phyloP scores from a whole-genome alignment of 2,329 filamentous ascomycete genomes.

The Fusarium temperatum region DNA sequence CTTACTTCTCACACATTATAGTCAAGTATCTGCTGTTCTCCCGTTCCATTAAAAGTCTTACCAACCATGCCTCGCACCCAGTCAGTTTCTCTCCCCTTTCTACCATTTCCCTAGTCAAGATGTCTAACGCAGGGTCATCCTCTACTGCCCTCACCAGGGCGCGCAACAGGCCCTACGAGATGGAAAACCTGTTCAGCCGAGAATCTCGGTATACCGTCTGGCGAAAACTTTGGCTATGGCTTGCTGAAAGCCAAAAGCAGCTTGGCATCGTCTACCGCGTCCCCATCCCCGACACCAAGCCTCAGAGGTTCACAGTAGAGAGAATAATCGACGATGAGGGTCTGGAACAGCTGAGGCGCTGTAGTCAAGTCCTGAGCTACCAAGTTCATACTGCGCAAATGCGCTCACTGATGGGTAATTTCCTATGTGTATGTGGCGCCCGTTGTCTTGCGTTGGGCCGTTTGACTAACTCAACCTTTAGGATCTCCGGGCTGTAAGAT shows the following conservation, averaged over 20 bases:
- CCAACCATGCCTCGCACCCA: not conserved
- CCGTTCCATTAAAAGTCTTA: not conserved
- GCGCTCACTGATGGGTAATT: not conserved
- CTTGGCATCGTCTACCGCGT: not conserved
- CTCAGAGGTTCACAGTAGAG: not conserved
- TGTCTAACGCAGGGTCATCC: rapidly evolving
- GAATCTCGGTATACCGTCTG: not conserved
- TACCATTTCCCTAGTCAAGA: not conserved
- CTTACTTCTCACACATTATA: too few relatives aligned
- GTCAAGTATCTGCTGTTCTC: not conserved
- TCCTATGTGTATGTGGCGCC: not conserved
- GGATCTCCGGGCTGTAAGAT: not conserved
- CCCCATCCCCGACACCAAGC: not conserved
- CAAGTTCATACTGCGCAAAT: not conserved
- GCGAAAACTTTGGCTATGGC: not conserved
- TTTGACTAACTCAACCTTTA: not conserved
- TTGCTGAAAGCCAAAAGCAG: not conserved
- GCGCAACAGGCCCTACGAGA: not conserved
- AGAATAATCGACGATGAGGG: not conserved
- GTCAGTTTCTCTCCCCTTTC: not conserved
- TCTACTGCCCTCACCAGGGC: not conserved
- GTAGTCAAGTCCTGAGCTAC: not conserved
- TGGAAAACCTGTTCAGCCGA: not conserved
- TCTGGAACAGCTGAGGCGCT: not conserved
- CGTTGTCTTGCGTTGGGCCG: too few relatives aligned